Evolutionary conservation across 208 protist genomes (phyloP).

Genomic region (Naegleria fowleri): DNA sequence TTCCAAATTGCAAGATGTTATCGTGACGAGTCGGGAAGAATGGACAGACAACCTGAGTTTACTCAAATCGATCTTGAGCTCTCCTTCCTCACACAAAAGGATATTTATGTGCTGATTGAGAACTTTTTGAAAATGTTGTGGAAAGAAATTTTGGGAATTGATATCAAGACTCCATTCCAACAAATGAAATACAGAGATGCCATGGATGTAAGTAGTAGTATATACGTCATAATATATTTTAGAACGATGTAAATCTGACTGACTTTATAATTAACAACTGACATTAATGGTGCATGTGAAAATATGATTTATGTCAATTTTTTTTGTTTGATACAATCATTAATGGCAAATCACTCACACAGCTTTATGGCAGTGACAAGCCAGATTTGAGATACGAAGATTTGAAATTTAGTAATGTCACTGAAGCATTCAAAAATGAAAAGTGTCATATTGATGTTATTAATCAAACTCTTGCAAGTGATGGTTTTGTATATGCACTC

Average conservation of each 20-base stretch:
- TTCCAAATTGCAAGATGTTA: conserved; percentile 70
- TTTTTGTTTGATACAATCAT: neutral
- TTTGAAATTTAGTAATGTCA: conserved; percentile 29
- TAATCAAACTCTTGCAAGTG: neutral
- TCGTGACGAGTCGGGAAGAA: conserved; percentile 61
- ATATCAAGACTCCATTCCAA: conserved; percentile 41
- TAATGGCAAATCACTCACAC: neutral
- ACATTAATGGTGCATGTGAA: neutral
- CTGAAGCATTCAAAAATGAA: neutral
- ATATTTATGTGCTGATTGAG: conserved; percentile 49
- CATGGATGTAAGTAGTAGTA: conserved; percentile 33
- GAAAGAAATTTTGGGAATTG: conserved; percentile 39
- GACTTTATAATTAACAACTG: neutral
- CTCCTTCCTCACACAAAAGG: conserved; percentile 44
- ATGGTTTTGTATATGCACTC: neutral
- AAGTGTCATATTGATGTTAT: neutral
- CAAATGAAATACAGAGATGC: conserved; percentile 49
- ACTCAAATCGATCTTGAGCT: conserved; percentile 66
- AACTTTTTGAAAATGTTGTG: conserved; percentile 43
- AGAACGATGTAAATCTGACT: neutral
- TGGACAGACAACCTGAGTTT: conserved; percentile 73
- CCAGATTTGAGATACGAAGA: conserved; percentile 48
- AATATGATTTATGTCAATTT: neutral
- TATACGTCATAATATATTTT: too few species aligned
- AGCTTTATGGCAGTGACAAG: conserved; percentile 56